Conservation (phyloP, 2,329 filamentous ascomycete genomes). For the Diaporthe destruens region DNA sequence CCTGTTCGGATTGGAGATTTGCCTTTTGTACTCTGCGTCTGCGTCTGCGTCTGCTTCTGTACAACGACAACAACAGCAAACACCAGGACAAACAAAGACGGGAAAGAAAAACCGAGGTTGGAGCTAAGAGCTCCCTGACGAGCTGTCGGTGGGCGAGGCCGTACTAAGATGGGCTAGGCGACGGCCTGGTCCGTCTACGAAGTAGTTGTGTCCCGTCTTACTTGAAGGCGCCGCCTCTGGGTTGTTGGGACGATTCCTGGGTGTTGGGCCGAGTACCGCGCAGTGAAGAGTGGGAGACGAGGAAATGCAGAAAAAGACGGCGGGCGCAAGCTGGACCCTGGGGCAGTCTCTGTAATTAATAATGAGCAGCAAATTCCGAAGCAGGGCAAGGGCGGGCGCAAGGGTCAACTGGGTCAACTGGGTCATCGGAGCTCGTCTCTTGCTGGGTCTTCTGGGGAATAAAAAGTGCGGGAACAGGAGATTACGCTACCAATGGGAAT, state of each 20-base stretch:
- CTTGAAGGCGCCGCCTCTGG: slow-evolving; percentile 17
- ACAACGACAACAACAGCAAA: slow-evolving; percentile 3
- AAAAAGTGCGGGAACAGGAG: slow-evolving; percentile 36
- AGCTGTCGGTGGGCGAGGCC: slow-evolving; percentile 10
- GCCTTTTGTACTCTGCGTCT: background rate
- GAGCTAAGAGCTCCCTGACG: slow-evolving; percentile 12
- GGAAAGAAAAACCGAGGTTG: background rate
- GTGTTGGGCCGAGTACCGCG: slow-evolving; percentile 4
- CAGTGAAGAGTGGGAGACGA: slow-evolving; percentile 5
- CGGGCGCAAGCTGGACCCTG: slow-evolving; percentile 10
- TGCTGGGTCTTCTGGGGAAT: slow-evolving; percentile 36
- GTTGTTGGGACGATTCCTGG: slow-evolving; percentile 7
- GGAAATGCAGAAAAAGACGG: background rate
- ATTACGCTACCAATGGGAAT: slow-evolving; percentile 37
- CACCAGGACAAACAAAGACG: background rate
- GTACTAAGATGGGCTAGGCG: background rate
- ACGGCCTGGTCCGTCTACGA: background rate
- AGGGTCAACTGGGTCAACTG: slow-evolving; percentile 14
- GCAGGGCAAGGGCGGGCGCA: slow-evolving; percentile 16
- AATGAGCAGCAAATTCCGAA: slow-evolving; percentile 25
- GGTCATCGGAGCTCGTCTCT: slow-evolving; percentile 17
- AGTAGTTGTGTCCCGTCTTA: background rate
- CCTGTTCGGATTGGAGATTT: slow-evolving; percentile 25
- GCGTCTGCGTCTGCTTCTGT: background rate
- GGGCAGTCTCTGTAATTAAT: slow-evolving; percentile 32